Evolutionary conservation across 2,329 filamentous ascomycete genomes (phyloP).

Genomic region (Apiospora rasikravindrae): DNA sequence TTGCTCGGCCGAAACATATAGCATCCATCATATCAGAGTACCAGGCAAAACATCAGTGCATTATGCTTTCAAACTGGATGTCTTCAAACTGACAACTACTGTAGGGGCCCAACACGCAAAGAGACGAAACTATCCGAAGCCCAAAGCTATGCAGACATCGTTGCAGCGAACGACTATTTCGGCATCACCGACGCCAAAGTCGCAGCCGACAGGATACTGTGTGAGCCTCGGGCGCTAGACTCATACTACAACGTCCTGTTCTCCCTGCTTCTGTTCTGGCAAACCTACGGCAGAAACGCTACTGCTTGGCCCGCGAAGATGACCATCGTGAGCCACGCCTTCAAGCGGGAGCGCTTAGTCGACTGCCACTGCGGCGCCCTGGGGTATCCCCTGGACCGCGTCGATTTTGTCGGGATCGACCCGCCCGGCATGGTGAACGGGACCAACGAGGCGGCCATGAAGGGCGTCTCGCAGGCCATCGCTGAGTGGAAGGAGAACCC

Average conservation of each 20-base stretch:
- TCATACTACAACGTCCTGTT: slow-evolving; percentile 87
- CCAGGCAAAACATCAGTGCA: neutral
- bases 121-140: slow-evolving; percentile 65
- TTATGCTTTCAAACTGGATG: too few species aligned
- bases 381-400: slow-evolving; percentile 52
- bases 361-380: slow-evolving; percentile 69
- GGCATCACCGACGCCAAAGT: slow-evolving; percentile 35
- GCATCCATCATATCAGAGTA: neutral
- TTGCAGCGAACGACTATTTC: slow-evolving; percentile 53
- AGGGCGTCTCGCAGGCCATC: slow-evolving; percentile 49
- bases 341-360: slow-evolving; percentile 68
- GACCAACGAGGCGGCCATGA: slow-evolving; percentile 45
- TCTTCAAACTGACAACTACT: neutral
- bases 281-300: slow-evolving; percentile 44
- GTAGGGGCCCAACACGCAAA: slow-evolving; percentile 67
- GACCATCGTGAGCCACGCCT: slow-evolving; percentile 71
- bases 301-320: slow-evolving; percentile 59
- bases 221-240: slow-evolving; percentile 79
- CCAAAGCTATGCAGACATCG: slow-evolving; percentile 64
- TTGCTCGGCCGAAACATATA: neutral
- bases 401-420: slow-evolving; percentile 67
- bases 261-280: slow-evolving; percentile 64
- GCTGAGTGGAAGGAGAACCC: slow-evolving; percentile 58
- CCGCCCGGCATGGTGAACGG: slow-evolving; percentile 55
- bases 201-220: slow-evolving; percentile 48